Percentiles rank a stretch among this genome's conserved stretches.
phyloP scores from a whole-genome alignment of 495 filamentous ascomycete genomes.

The Penicillium malachiteum region DNA sequence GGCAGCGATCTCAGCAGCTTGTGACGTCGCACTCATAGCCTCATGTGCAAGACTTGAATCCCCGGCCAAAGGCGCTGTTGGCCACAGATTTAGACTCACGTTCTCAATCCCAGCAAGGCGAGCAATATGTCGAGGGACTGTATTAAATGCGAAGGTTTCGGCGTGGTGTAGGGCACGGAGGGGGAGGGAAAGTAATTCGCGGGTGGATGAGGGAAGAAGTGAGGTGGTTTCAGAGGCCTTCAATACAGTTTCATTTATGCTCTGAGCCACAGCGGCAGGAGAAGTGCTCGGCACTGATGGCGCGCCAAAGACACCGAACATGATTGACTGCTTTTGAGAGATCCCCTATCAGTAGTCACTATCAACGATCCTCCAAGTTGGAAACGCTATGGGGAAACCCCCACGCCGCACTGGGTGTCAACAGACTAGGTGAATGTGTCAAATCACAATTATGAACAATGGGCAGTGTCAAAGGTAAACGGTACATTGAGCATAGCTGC shows the following conservation, averaged over 20 bases:
- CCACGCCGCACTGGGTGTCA: slow-evolving; percentile 8
- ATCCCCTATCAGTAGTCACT: slow-evolving; percentile 14
- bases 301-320: slow-evolving; percentile 20
- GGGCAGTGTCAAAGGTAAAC: neutral
- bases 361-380: slow-evolving; percentile 24
- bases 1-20: slow-evolving; percentile 31
- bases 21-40: slow-evolving; percentile 26
- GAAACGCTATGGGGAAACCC: slow-evolving; percentile 14
- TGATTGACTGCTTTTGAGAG: slow-evolving; percentile 12
- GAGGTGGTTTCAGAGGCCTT: slow-evolving; percentile 19
- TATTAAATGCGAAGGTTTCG: slow-evolving; percentile 38
- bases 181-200: slow-evolving; percentile 34
- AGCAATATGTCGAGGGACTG: slow-evolving; percentile 37
- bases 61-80: slow-evolving; percentile 12
- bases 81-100: slow-evolving; percentile 29
- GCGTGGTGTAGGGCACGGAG: slow-evolving; percentile 39
- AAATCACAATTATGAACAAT: neutral
- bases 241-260: slow-evolving; percentile 18
- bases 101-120: slow-evolving; percentile 30
- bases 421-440: neutral
- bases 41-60: slow-evolving; percentile 25
- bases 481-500: slow-evolving; percentile 1
- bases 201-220: slow-evolving; percentile 33
- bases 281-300: slow-evolving; percentile 22
- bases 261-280: slow-evolving; percentile 9